Evolutionary conservation across 768 basidiomycete species (phyloP).

Genomic region (Macrocybe gigantea): DNA sequence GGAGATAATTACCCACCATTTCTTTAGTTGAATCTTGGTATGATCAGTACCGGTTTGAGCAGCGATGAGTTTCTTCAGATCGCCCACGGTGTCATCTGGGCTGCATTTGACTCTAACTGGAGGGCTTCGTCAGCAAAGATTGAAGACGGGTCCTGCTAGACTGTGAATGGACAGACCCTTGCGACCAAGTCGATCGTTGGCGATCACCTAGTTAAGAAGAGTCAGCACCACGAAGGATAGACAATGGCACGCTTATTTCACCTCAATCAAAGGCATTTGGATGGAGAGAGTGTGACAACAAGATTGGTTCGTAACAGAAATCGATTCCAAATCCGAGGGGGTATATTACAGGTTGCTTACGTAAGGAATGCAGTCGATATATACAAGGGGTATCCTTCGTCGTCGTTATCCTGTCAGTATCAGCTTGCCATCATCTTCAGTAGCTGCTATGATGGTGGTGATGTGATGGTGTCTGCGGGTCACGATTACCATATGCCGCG

Average conservation of each 20-base stretch:
- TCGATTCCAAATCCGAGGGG: too few relatives aligned
- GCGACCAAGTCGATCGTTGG: conserved; percentile 91
- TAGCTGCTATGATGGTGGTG: conserved; percentile 1
- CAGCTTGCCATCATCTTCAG: neutral
- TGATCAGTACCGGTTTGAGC: conserved; percentile 90
- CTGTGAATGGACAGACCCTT: conserved; percentile 56
- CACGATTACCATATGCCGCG: neutral
- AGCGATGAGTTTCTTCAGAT: conserved; percentile 94
- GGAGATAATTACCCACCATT: conserved; percentile 60
- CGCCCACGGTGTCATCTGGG: conserved; percentile 93
- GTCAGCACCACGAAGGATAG: neutral
- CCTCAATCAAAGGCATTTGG: conserved; percentile 52
- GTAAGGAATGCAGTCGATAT: too few relatives aligned
- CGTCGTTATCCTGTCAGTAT: too few relatives aligned
- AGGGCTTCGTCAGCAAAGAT: neutral
- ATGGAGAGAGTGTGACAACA: too few relatives aligned
- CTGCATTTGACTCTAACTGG: conserved; percentile 93
- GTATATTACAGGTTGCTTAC: too few relatives aligned
- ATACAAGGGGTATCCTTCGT: too few relatives aligned
- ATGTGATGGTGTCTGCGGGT: conserved; percentile 1
- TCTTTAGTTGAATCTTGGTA: conserved; percentile 89
- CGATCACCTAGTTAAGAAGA: conserved; percentile 61
- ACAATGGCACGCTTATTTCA: conserved; percentile 12
- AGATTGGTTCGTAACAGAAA: too few relatives aligned
- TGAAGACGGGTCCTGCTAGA: neutral